A percentile compares a stretch with the other conserved stretches of the same genome.
Conservation (phyloP, 257 asterid species). For the Leonotis leonurus region DNA sequence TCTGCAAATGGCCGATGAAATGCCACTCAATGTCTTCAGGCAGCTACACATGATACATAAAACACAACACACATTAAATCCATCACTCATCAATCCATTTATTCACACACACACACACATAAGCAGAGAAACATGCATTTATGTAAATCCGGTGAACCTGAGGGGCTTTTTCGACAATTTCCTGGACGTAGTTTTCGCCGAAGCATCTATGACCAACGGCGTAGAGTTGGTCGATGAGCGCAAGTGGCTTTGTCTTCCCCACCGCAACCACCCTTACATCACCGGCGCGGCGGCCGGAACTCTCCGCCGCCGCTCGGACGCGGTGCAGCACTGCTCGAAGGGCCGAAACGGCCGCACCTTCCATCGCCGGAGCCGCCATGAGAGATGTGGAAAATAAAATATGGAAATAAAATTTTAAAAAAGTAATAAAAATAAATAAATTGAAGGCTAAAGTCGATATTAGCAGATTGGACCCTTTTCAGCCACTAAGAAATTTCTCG, state of each 20-base stretch:
- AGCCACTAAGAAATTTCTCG: too few species aligned
- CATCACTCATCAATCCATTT: neutral
- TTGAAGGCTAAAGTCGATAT: too few species aligned
- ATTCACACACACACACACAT: too few species aligned
- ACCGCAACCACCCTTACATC: conserved; percentile 83
- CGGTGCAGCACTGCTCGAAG: conserved; percentile 63
- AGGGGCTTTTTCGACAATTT: conserved; percentile 75
- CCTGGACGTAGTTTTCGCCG: conserved; percentile 84
- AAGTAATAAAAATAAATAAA: too few species aligned
- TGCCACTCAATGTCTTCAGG: conserved; percentile 85
- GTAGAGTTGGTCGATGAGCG: conserved; percentile 58
- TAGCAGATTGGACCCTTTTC: too few species aligned
- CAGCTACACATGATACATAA: conserved; percentile 49
- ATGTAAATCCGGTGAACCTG: conserved; percentile 36
- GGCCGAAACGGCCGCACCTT: conserved; percentile 55
- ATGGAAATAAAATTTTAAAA: too few species aligned
- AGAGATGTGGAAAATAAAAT: too few species aligned
- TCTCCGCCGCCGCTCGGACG: conserved; percentile 59
- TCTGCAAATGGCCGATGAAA: conserved; percentile 80
- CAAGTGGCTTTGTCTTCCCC: conserved; percentile 68
- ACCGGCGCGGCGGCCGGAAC: conserved; percentile 63
- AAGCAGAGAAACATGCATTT: neutral
- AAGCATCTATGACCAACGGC: conserved; percentile 73
- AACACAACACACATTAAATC: neutral
- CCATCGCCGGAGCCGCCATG: conserved; percentile 80